Conservation (phyloP, 257 asterid species). For the Solanum tarapatanum region DNA sequence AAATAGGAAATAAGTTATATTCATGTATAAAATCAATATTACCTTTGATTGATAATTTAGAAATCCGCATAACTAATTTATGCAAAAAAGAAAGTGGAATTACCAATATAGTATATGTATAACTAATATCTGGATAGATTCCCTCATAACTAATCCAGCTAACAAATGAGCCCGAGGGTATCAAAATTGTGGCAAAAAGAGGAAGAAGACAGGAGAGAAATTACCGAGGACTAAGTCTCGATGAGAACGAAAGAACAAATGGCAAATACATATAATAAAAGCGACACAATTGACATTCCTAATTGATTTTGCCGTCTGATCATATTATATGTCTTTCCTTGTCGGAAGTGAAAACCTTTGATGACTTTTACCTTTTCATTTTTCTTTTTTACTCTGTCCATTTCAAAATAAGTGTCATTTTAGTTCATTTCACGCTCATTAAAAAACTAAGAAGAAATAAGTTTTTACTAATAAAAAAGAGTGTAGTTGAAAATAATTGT, state of each 20-base stretch:
- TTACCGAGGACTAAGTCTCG: background rate
- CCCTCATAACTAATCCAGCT: background rate
- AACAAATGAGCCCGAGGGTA: background rate
- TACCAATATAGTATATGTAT: background rate
- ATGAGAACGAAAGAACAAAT: slow-evolving; percentile 13
- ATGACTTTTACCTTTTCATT: background rate
- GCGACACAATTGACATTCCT: background rate
- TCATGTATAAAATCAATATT: too few species aligned
- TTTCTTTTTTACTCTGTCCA: background rate
- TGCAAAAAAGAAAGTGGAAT: background rate
- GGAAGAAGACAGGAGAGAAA: background rate
- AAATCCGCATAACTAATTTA: background rate
- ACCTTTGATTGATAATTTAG: too few species aligned
- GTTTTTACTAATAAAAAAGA: too few species aligned
- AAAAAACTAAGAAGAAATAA: too few species aligned
- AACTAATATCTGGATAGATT: too few species aligned
- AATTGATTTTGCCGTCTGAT: background rate
- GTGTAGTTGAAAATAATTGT: background rate
- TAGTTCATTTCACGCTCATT: background rate
- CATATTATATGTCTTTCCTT: background rate
- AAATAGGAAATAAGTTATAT: too few species aligned
- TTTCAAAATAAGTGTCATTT: background rate
- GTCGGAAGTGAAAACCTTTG: background rate
- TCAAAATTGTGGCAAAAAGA: background rate
- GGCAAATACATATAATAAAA: background rate